Percentiles rank a stretch among this genome's conserved stretches.
These are phyloP conservation scores for Knoxdaviesia proteae DNA, from an alignment of 2,329 filamentous ascomycete species.

Conservation along the genomic window DNA sequence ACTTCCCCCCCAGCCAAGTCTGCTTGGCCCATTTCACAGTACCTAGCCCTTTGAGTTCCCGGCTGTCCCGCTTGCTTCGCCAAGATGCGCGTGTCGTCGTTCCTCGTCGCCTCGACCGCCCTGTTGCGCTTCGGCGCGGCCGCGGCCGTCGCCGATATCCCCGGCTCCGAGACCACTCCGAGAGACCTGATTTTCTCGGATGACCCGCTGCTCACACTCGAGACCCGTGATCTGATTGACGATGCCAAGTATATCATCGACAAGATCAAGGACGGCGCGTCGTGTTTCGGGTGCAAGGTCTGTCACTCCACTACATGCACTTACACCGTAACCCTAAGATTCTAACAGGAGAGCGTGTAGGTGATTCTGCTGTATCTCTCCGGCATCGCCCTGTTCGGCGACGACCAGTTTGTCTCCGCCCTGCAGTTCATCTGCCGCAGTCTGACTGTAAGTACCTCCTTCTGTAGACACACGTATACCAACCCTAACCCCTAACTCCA, in stretches of 20 bases:
- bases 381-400: conserved; percentile 19
- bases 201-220: conserved; percentile 1
- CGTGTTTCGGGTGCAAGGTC: conserved; percentile 10
- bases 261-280: conserved; percentile 8
- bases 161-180: neutral
- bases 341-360: conserved; percentile 7
- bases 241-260: conserved; percentile 8
- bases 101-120: neutral
- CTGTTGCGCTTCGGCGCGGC: neutral
- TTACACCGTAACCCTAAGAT: neutral
- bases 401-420: conserved; percentile 16
- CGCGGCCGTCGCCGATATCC: neutral
- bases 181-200: conserved; percentile 1
- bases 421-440: conserved; percentile 13
- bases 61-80: neutral
- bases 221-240: neutral
- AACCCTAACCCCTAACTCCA: neutral
- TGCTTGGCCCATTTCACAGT: no score
- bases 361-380: conserved; percentile 15
- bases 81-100: conserved; percentile 1
- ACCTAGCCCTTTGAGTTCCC: no score
- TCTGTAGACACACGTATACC: neutral
- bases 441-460: conserved; percentile 9
- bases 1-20: no score
- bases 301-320: neutral